Base-by-base conservation (phyloP, 495 filamentous ascomycete genomes). In the Penicillium dipodomyicola region DNA sequence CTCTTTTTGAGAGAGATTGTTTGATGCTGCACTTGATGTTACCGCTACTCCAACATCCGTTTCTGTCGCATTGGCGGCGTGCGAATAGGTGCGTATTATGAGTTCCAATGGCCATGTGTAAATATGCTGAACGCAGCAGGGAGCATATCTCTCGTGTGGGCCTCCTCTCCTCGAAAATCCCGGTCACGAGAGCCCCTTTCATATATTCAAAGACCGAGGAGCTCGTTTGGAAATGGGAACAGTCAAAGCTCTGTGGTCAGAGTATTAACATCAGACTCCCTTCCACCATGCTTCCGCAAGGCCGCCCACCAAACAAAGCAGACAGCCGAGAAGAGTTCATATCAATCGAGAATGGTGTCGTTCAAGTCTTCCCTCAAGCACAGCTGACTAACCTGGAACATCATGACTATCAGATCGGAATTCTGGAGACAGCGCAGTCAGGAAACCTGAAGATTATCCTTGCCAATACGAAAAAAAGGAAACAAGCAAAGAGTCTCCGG, bases 191-290 rank as follows among this genome's bases (percentile, higher is more conserved):
- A 45, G 10, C 49, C 35, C 57, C 57, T 32, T 59, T 54, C 30
- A 53, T 54, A 15, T 59, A 49, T 47, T 54, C 57, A 17, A 59
- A 59, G 51, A 59, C 22, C 22, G 22, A 22, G 22, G 22, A 22
- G 22, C 22, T 22, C 22, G 22, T 22, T 30, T 59, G 50, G 57
- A 53, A 54, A 30, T 54, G 50, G 57, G 50, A 54, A 41, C 50
- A 54, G 44, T 52, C 42, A 19, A 58, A 52, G 56, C 56, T 53
- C 42, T 53, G 42, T 27, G 56, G 56, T 29, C 56, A 58, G 42
- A 55, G 52, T 35, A 54, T 54, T 30, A 37, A 54, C 41, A 47
- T 46, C 40, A 52, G n/a, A 35, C 27, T 55, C 9, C 23, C 40
- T 42, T 42, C 17, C 40, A 42, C 40, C n/a, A 42, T 10, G n/a